Evolutionary conservation across 1,284 basidiomycete genomes (phyloP), one percentile per base, ranked within the genome.

Genomic region (Cryptococcus jaspeensis): DNA sequence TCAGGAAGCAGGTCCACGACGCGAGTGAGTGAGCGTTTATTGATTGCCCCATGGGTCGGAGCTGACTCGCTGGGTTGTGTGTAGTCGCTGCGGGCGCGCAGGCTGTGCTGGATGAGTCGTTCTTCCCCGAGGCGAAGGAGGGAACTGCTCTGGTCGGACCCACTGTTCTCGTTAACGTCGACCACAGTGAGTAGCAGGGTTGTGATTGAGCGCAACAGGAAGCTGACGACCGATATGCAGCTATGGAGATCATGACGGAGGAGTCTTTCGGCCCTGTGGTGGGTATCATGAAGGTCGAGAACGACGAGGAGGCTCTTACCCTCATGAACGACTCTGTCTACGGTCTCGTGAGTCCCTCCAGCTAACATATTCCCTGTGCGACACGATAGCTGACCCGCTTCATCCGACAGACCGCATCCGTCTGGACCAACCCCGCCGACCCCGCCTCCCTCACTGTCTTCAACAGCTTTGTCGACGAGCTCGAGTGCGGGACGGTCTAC

Each of bases 241-340:
- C 81, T 13, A 97, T 97, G 93, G 88, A 90, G 20, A 80, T 96
- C 38, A 96, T 97, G 93, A 89, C 78, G 80, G 87, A 87, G 66
- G 67, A 83, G 76, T 89, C 89, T 0, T 93, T 94, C 28, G 28
- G 28, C 28, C 28, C 28, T 9, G 84, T 93, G 8, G 81, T 95
- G 37, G 92, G 92, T 8, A 92, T 97, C 63, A 89, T 91, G 79
- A 92, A 91, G 81, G 89, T 89, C 1, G 75, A 77, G 54, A 63
- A 52, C 35, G 75, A 78, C 58, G 86, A 87, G 50, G 91, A 95
- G 73, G 93, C 93, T 0, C 79, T 97, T 55, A 72, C 78, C 36
- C 82, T 96, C 35, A 97, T 98, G 90, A 97, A 98, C 76, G 92
- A 97, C 76, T 96, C 92, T n/a, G 84, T 84, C 1, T 97, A 94